Evolutionary conservation across 1,139 yeast genomes (phyloP), one percentile per base, ranked within the genome.

Genomic region (Scheffersomyces illinoinensis): DNA sequence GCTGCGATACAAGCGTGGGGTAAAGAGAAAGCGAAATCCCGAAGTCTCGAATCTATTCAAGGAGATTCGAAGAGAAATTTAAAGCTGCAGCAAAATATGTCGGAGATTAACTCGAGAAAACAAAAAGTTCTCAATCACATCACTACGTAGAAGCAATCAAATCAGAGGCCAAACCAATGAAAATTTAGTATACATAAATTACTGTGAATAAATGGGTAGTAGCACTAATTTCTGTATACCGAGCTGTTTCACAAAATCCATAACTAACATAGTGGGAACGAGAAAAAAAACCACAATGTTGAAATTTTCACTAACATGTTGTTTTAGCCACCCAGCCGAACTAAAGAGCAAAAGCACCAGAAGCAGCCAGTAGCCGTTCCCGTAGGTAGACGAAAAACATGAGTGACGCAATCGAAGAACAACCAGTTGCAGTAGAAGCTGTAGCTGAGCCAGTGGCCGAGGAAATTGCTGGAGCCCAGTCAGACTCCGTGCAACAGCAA

Each of bases 321-420:
- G 43, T 33, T 33, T 33, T 33, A 33, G 43, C 43, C 17, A 33
- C 43, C 10, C 10, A 33, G 43, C 43, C 43, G 43, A 33, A 33
- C 43, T 12, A 12, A 33, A 33, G 43, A 33, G 43, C 17, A 33
- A 14, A 33, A 33, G 43, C 43, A 33, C 43, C 43, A 14, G 43
- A 33, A 33, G 43, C 43, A 10, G 17, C 43, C 43, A 33, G 43
- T 12, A 33, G 43, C 43, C 43, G 43, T 33, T 33, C 43, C 43
- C 43, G 43, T 33, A 33, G 43, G 43, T 12, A 33, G 43, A 33
- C 43, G 43, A 33, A 33, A 33, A 52, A 23, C 53, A 55, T 55
- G 57, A 52, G 54, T 52, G 54, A 55, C 52, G 19, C 48, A 23
- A 55, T 47, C 47, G 57, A 56, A 53, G 53, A 48, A 48, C 33